A percentile compares a stretch with the other conserved stretches of the same genome.
These are phyloP conservation scores for Trypanosoma theileri DNA, from an alignment of 208 protist genomes.

Conservation along the genomic window DNA sequence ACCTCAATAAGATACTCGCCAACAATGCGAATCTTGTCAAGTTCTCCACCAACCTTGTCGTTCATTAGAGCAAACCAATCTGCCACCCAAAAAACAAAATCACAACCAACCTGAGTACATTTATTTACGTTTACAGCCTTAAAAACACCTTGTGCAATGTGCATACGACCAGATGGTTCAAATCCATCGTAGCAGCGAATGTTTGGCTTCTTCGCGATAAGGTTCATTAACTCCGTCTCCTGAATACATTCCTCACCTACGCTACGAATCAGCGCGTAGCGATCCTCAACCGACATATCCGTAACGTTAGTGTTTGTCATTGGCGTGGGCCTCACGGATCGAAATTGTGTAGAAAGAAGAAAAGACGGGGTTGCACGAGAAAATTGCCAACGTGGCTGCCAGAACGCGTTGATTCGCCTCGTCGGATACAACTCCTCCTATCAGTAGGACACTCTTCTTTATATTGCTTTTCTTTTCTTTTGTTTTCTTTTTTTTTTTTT, in stretches of 20 bases:
- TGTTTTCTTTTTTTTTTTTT: background rate
- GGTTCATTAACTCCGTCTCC: slow-evolving; percentile 88
- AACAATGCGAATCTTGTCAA: slow-evolving; percentile 97
- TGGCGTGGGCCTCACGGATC: background rate
- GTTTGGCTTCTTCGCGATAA: slow-evolving; percentile 92
- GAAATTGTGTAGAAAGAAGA: background rate
- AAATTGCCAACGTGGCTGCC: slow-evolving; percentile 15
- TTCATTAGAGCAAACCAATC: slow-evolving; percentile 99
- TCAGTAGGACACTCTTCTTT: slow-evolving; percentile 1
- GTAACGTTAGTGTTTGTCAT: slow-evolving; percentile 6
- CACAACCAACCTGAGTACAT: slow-evolving; percentile 94
- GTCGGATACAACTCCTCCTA: slow-evolving; percentile 9
- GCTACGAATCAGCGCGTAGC: slow-evolving; percentile 81
- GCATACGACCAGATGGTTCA: slow-evolving; percentile 99
- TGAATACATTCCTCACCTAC: slow-evolving; percentile 97
- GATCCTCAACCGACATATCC: slow-evolving; percentile 45
- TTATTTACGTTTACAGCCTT: slow-evolving; percentile 99
- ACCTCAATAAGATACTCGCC: slow-evolving; percentile 98
- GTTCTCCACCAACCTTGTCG: slow-evolving; percentile 99
- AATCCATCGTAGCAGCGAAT: slow-evolving; percentile 99
- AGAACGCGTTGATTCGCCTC: slow-evolving; percentile 18
- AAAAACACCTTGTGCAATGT: slow-evolving; percentile 99
- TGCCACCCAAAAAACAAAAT: slow-evolving; percentile 99
- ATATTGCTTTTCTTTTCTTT: background rate
- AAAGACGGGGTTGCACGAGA: background rate